Base-by-base conservation (phyloP, 139 green algal species). In the Edaphochlamys debaryana region DNA sequence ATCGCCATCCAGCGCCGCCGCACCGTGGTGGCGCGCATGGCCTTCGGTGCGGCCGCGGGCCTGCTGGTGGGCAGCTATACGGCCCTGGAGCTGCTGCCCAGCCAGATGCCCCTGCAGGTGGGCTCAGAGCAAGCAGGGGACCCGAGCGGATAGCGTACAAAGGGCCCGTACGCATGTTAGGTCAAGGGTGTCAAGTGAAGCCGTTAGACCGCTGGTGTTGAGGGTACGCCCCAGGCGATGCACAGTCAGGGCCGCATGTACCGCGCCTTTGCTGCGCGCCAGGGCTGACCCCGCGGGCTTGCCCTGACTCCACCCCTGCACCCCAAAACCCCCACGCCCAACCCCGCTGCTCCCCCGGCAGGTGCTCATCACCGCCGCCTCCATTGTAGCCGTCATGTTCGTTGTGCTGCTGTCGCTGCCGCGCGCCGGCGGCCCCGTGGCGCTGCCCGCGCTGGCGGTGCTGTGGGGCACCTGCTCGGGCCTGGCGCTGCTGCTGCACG, bases 61-160 rank as follows among this genome's bases (percentile, higher is more conserved):
- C 45, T 87, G 68, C 86, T 90, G 34, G 89, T 95, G 13, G 96
- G 95, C 6, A 80, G 89, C 4, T 99, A 98, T 90, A 76, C 98
- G n/a, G 90, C 94, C 1, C 85, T 97, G 69, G 94, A 98, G 89
- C 93, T 96, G 89, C 96, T 98, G 79, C 91, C 93, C 25, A 84
- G 75, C 5, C 87, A 95, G 82, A 64, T 80, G 0, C n/a, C 92
- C 17, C 83, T 98, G 69, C 95, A 98, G 88, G 90, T 93, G 45
- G 6, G 66, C 1, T 9, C n/a, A n/a, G n/a, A n/a, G n/a, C n/a
- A 58, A 27, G 15, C 58, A n/a, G 6, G 58, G 58, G 20, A 11
- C 22, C 19, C 58, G 17, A 17, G 19, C n/a, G n/a, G n/a, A n/a
- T n/a, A n/a, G n/a, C n/a, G n/a, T n/a, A n/a, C n/a, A n/a, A n/a